Evolutionary conservation across 495 filamentous ascomycete species (phyloP).

Genomic region (Talaromyces wortmannii): DNA sequence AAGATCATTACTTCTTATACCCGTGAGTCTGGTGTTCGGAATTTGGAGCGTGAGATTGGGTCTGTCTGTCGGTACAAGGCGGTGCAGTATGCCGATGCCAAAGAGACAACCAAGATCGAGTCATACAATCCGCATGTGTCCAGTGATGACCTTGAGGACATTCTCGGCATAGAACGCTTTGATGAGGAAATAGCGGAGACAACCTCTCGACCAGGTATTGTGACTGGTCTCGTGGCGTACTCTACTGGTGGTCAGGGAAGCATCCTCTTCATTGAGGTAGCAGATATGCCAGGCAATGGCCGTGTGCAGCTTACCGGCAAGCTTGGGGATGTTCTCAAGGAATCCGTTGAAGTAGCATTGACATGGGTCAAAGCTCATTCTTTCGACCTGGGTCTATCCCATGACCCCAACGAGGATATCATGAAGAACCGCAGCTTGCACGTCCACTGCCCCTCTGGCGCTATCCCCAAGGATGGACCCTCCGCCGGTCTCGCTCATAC

Average conservation of each 20-base stretch:
- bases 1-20: conserved; percentile 96
- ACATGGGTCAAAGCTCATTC: conserved; percentile 97
- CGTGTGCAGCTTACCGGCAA: conserved; percentile 96
- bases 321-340: conserved; percentile 95
- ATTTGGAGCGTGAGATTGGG: conserved; percentile 91
- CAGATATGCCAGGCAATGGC: conserved; percentile 92
- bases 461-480: conserved; percentile 89
- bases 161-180: conserved; percentile 89
- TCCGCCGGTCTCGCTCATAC: conserved; percentile 92
- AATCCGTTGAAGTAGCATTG: conserved; percentile 92
- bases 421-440: conserved; percentile 95
- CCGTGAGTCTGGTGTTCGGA: conserved; percentile 94
- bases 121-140: conserved; percentile 70
- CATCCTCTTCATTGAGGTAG: conserved; percentile 97
- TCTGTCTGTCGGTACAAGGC: conserved; percentile 93
- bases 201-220: conserved; percentile 80
- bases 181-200: conserved; percentile 95
- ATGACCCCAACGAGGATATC: conserved; percentile 78
- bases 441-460: conserved; percentile 92
- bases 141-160: conserved; percentile 75
- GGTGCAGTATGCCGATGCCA: conserved; percentile 86
- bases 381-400: conserved; percentile 79
- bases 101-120: conserved; percentile 61
- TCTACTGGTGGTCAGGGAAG: conserved; percentile 86
- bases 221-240: conserved; percentile 97